A percentile compares a stretch with the other conserved stretches of the same genome.
Evolutionary conservation across 169 alveolate genomes (phyloP).

Genomic region (Cardiosporidium cionae): DNA sequence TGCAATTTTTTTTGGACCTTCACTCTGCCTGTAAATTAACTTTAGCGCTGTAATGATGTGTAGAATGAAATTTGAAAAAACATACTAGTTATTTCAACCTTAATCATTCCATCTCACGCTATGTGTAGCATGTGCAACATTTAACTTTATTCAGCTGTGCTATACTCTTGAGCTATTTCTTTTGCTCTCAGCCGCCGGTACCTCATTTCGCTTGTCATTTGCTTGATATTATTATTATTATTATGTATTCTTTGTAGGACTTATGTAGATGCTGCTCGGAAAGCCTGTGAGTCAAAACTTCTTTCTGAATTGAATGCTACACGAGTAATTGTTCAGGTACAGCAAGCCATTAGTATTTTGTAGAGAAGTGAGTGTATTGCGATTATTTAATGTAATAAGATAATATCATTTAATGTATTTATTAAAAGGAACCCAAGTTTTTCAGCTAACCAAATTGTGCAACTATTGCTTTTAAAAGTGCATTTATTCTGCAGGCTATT

Average conservation of each 20-base stretch:
- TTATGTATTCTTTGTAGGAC: slow-evolving; percentile 36
- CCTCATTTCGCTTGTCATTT: background rate
- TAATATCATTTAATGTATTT: too few species aligned
- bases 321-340: slow-evolving; percentile 52
- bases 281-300: slow-evolving; percentile 60
- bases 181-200: background rate
- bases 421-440: too few species aligned
- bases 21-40: too few species aligned
- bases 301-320: slow-evolving; percentile 53
- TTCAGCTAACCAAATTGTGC: too few species aligned
- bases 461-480: too few species aligned
- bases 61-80: background rate
- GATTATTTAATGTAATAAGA: too few species aligned
- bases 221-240: background rate
- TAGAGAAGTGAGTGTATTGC: too few species aligned
- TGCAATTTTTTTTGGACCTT: too few species aligned
- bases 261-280: slow-evolving; percentile 66
- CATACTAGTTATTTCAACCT: background rate
- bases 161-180: background rate
- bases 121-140: background rate
- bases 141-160: background rate
- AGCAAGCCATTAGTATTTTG: too few species aligned
- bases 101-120: background rate
- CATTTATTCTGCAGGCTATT: too few species aligned
- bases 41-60: too few species aligned